These are phyloP conservation scores for Pterocarpus macrocarpus DNA, from an alignment of 306 rosid species.

Conservation along the genomic window DNA sequence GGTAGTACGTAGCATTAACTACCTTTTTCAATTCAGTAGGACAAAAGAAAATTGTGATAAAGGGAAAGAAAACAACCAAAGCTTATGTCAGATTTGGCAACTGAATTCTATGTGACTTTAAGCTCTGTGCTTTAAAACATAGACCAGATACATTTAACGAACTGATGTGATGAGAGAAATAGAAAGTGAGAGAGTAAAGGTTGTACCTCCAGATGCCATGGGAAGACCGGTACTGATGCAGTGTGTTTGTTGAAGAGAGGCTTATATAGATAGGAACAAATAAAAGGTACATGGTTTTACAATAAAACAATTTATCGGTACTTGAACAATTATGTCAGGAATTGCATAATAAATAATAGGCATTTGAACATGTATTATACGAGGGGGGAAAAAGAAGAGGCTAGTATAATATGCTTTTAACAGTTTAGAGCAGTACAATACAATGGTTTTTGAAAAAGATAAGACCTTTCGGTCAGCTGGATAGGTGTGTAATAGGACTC, in stretches of 20 bases:
- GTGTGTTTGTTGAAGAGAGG: slow-evolving; percentile 57
- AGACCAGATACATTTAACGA: slow-evolving; percentile 40
- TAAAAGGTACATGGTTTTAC: slow-evolving; percentile 53
- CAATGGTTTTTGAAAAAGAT: slow-evolving; percentile 66
- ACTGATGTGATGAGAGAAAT: slow-evolving; percentile 22
- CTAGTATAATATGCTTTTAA: slow-evolving; percentile 47
- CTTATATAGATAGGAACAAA: slow-evolving; percentile 60
- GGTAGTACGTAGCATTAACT: slow-evolving; percentile 44
- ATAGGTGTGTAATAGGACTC: slow-evolving; percentile 62
- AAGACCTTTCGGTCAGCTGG: slow-evolving; percentile 82
- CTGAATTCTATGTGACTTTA: slow-evolving; percentile 47
- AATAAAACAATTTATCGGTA: slow-evolving; percentile 63
- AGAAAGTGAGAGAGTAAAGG: slow-evolving; percentile 44
- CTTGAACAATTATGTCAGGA: slow-evolving; percentile 58
- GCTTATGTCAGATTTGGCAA: slow-evolving; percentile 64
- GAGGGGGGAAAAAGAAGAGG: slow-evolving; percentile 37
- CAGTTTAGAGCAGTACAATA: slow-evolving; percentile 57
- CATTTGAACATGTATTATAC: slow-evolving; percentile 53
- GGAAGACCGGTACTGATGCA: slow-evolving; percentile 53
- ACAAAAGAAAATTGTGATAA: slow-evolving; percentile 61
- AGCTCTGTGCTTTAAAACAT: slow-evolving; percentile 32
- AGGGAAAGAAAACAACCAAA: slow-evolving; percentile 49
- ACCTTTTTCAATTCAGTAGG: slow-evolving; percentile 50
- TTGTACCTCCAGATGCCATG: slow-evolving; percentile 67
- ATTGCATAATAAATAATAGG: slow-evolving; percentile 51